A percentile compares a stretch with the other conserved stretches of the same genome.
Evolutionary conservation across 2,329 filamentous ascomycete species (phyloP).

Genomic region (Sclerotinia spermophila): DNA sequence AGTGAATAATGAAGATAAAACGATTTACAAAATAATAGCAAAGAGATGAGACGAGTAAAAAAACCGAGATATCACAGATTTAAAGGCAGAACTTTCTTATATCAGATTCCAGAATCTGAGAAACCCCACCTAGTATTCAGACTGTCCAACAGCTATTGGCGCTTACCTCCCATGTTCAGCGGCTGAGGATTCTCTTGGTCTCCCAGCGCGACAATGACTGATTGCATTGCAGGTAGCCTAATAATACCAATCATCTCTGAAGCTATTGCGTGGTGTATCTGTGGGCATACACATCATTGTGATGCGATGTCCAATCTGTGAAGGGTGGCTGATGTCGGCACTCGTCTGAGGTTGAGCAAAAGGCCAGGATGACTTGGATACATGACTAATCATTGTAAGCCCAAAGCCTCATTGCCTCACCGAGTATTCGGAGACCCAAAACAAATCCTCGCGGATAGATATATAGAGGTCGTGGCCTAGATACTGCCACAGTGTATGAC

Average conservation of each 20-base stretch:
- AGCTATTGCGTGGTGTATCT: background rate
- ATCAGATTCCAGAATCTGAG: background rate
- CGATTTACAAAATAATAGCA: background rate
- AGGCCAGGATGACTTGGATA: background rate
- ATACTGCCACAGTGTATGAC: background rate
- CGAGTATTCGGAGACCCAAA: background rate
- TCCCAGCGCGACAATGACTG: background rate
- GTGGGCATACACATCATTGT: background rate
- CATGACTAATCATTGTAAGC: conserved; percentile 9
- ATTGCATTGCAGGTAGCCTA: background rate
- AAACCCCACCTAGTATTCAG: background rate
- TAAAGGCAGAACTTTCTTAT: background rate
- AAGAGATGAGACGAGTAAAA: background rate
- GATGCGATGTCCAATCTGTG: background rate
- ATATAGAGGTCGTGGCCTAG: background rate
- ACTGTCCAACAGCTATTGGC: background rate
- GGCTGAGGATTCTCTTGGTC: conserved; percentile 6
- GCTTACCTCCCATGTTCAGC: conserved; percentile 13
- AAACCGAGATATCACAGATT: background rate
- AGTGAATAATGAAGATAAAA: background rate
- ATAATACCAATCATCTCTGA: background rate
- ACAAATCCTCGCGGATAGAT: background rate
- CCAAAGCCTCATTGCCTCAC: conserved; percentile 5
- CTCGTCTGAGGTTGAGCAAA: background rate
- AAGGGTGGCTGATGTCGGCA: background rate